phyloP scores from a whole-genome alignment of 768 basidiomycete species.

The Chalciporus chontae region DNA sequence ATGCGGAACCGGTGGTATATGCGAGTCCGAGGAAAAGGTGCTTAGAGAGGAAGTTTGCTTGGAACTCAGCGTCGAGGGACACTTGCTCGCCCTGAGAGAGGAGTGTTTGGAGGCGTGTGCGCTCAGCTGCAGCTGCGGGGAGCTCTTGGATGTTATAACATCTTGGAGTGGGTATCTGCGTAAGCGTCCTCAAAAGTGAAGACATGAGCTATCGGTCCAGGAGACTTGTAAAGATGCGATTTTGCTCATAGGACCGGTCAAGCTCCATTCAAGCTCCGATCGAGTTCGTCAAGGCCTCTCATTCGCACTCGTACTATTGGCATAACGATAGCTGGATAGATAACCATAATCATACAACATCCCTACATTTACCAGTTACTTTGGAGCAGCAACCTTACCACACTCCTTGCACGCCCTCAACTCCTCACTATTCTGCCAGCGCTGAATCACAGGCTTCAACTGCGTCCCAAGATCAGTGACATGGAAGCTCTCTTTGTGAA shows the following conservation, averaged over 20 bases:
- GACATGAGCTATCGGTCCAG: not conserved
- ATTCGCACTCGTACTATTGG: too few species aligned
- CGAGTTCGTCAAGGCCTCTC: too few species aligned
- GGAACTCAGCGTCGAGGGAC: conserved; percentile 14
- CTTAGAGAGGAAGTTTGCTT: conserved; percentile 34
- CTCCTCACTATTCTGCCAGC: conserved; percentile 68
- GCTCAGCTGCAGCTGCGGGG: conserved; percentile 35
- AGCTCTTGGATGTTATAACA: conserved; percentile 47
- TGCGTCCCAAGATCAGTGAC: conserved; percentile 90
- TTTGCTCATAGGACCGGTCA: too few species aligned
- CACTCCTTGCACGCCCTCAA: conserved; percentile 71
- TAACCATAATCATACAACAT: too few species aligned
- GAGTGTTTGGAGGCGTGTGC: conserved; percentile 30
- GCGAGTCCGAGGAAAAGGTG: conserved; percentile 53
- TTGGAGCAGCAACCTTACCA: conserved; percentile 57
- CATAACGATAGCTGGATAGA: too few species aligned
- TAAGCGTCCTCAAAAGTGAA: not conserved
- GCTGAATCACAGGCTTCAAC: conserved; percentile 85
- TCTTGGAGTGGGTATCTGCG: conserved; percentile 27
- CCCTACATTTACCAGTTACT: conserved; percentile 30
- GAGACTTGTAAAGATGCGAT: not conserved
- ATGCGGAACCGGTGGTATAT: conserved; percentile 57
- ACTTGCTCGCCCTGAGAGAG: conserved; percentile 7
- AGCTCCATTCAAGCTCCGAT: conserved; percentile 17
- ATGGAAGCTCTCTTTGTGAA: conserved; percentile 83